Base-by-base conservation (phyloP, 75 land plant species). In the Sequoiadendron giganteum region DNA sequence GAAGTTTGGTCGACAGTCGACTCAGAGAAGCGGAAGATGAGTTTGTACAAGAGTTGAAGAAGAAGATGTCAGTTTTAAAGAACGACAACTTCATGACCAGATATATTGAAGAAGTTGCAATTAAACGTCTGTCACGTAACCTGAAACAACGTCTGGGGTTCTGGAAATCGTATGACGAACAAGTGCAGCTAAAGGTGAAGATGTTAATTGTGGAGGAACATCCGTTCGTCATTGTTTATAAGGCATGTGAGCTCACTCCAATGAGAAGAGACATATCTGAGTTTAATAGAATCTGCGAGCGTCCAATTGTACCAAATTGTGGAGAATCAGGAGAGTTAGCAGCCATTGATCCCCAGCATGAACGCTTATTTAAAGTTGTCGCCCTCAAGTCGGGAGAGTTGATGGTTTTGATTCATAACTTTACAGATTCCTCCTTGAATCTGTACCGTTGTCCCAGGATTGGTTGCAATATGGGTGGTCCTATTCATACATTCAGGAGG, bases 321-420 rank as follows among this genome's bases (percentile, higher is more conserved):
- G 47, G 79, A 5, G 15, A 25, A 9, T 32, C 87, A 3, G 10
- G 28, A 13, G 68, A 86, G 5, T 56, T 90, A 34, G 43, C 77
- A 39, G 65, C 32, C 30, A 7, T 90, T 4, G 38, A 86, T 49
- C 58, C 87, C 10, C 40, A 40, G 38, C 21, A 30, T 15, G 72
- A 84, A 34, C 48, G 32, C 1, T 81, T 88, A 3, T 39, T 28
- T 11, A 82, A 90, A 56, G 89, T 88, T 0, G 85, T 89, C 2
- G 32, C 79, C 48, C 86, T 90, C 25, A 92, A 75, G 77, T 43
- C 92, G 10, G 91, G 93, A 1, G 82, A 88, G 68, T 38, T 84
- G 21, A 86, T 92, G 1, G 76, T 92, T 14, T 85, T 88, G 0
- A 42, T 90, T 14, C 65, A 88, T 52, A 54, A 38, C 3, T 21